These are phyloP conservation scores for Ustilago curta DNA, from an alignment of 1,284 basidiomycete species.

Conservation along the genomic window DNA sequence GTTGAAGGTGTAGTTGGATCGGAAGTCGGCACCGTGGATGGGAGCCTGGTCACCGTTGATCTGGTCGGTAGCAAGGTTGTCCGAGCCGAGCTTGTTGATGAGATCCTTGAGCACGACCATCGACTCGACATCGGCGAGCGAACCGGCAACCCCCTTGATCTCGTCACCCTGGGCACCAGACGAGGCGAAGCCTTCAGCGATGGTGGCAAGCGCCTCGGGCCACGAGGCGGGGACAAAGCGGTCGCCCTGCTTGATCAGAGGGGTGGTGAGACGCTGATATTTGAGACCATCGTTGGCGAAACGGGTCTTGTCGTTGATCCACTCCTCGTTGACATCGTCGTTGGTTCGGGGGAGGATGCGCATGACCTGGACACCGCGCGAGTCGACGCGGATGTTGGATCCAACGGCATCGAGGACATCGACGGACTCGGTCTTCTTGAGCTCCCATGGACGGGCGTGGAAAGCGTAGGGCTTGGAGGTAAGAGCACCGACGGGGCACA, in stretches of 20 bases:
- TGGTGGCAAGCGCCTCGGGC: constrained; percentile 87
- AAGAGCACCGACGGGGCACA: constrained; percentile 94
- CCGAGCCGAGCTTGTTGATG: constrained; percentile 91
- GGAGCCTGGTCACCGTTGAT: constrained; percentile 77
- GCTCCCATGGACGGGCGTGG: constrained; percentile 96
- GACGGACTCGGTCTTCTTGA: constrained; percentile 97
- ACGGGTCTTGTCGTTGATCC: constrained; percentile 99
- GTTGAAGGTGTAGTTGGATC: constrained; percentile 98
- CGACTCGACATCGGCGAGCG: constrained; percentile 92
- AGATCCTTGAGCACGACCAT: constrained; percentile 94
- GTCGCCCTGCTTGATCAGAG: constrained; percentile 89
- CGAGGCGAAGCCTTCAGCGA: constrained; percentile 81
- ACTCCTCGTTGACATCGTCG: constrained; percentile 99
- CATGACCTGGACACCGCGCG: constrained; percentile 95
- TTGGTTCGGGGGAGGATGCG: constrained; percentile 94
- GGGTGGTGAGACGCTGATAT: constrained; percentile 94
- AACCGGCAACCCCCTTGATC: constrained; percentile 94
- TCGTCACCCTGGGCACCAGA: constrained; percentile 92
- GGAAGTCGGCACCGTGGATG: constrained; percentile 86
- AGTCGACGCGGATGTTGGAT: constrained; percentile 96
- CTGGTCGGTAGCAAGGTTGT: constrained; percentile 89
- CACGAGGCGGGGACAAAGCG: constrained; percentile 91
- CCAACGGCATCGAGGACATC: constrained; percentile 99
- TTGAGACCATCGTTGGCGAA: constrained; percentile 95
- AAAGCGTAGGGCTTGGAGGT: constrained; percentile 98